Base-by-base conservation (phyloP, 2,329 filamentous ascomycete species). In the Corniculantispora saksenae region DNA sequence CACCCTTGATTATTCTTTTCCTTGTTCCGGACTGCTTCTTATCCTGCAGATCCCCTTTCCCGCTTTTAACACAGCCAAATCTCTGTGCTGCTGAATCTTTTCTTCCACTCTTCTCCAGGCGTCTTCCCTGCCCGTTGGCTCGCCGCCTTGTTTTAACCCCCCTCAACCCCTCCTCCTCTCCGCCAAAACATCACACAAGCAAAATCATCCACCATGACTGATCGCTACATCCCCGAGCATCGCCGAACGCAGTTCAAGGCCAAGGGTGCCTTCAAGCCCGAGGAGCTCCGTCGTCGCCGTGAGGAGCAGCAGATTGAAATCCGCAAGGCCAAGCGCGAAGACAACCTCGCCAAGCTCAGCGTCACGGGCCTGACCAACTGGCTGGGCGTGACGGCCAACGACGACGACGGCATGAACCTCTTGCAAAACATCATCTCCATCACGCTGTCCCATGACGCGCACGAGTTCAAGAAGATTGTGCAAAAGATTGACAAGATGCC, bases 291-390 rank as follows among this genome's bases (percentile, higher is more conserved):
- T 78, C 94, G 95, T 76, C 95, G 95, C 78, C 95, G 95, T 78
- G 95, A 99, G 80, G 95, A 99, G 83, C 94, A 97, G 81, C 95
- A 98, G 83, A 95, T 99, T 71, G 95, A 99, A 84, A 99, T 99
- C 77, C 91, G 95, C 79, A 97, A 97, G 84, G 92, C 94, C 70
- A 98, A 98, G 89, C 90, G 95, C 78, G 95, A 99, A 83, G 95
- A 99, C 84, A 98, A 97, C 83, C 83, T 99, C 78, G 95, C 95
- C 80, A 99, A 99, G 89, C 88, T 93, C 64, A 91, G 90, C 69
- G 81, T 94, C 5, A 88, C 87, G 1, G 87, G 87, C 9, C 78
- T 94, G 59, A 92, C 91, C 5, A 94, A 93, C 73, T 94, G 90
- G 89, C 84, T 94, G 13, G 91, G 92, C 0, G 74, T 92, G 47